phyloP scores from a whole-genome alignment of 306 rosid species.

The Vigna mungo region DNA sequence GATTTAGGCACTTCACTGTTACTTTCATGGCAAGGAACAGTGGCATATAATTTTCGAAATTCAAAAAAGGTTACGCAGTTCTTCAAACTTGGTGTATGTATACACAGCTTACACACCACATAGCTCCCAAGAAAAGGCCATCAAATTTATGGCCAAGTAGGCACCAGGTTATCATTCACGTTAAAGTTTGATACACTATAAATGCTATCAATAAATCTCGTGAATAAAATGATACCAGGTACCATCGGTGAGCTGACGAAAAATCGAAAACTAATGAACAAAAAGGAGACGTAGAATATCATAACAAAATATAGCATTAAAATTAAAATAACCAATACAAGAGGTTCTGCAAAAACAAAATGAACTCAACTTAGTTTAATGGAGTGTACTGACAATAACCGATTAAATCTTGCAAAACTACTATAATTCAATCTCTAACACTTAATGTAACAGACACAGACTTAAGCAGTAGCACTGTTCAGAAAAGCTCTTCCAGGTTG shows the following conservation, averaged over 20 bases:
- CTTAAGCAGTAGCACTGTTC: constrained; percentile 38
- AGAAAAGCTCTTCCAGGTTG: constrained; percentile 68
- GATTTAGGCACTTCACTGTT: no score
- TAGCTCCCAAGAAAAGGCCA: no score
- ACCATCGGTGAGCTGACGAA: not conserved
- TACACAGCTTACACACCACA: no score
- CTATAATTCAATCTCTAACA: not conserved
- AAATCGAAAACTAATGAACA: not conserved
- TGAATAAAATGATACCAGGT: no score
- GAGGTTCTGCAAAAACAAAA: not conserved
- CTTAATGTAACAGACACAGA: not conserved
- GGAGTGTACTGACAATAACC: constrained; percentile 16
- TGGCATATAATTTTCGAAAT: no score
- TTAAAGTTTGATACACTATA: no score
- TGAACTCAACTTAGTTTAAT: not conserved
- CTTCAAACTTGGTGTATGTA: no score
- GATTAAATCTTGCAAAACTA: constrained; percentile 34
- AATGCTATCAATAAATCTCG: no score
- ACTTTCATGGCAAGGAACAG: no score
- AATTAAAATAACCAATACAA: not conserved
- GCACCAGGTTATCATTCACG: no score
- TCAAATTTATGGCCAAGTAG: no score
- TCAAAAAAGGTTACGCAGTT: no score
- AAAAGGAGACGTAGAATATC: not conserved
- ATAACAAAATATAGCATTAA: constrained; percentile 5